A percentile compares a stretch with the other conserved stretches of the same genome.
Conservation (phyloP, 345 rosid species). For the Psidium guajava region DNA sequence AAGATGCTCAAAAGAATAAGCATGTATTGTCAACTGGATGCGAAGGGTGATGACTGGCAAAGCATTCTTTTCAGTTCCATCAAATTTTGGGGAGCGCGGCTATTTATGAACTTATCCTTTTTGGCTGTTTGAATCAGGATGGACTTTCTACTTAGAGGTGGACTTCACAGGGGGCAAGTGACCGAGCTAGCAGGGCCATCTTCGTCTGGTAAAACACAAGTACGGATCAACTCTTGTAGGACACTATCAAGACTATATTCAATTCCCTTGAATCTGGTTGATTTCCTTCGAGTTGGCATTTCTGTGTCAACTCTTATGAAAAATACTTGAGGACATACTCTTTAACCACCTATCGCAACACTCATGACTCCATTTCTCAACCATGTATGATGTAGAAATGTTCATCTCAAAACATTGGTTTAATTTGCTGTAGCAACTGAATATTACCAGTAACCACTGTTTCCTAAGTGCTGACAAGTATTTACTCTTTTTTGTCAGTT, state of each 20-base stretch:
- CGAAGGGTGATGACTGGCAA: slow-evolving; percentile 23
- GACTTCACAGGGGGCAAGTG: slow-evolving; percentile 51
- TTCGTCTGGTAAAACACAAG: slow-evolving; percentile 87
- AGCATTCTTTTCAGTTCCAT: not conserved
- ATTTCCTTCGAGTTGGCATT: not conserved
- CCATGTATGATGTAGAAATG: not conserved
- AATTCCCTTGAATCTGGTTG: not conserved
- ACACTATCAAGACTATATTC: not conserved
- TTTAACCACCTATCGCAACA: not conserved
- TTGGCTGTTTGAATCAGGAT: slow-evolving; percentile 24
- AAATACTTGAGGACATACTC: not conserved
- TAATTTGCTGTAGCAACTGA: not conserved
- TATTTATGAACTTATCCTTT: not conserved
- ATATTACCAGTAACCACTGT: not conserved
- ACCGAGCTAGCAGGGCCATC: slow-evolving; percentile 87
- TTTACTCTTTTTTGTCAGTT: slow-evolving; percentile 20
- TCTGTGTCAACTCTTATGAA: not conserved
- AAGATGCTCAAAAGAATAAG: slow-evolving; percentile 35
- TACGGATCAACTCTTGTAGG: slow-evolving; percentile 11
- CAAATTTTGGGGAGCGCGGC: not conserved
- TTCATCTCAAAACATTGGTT: not conserved
- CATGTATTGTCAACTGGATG: slow-evolving; percentile 49
- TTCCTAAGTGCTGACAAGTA: not conserved
- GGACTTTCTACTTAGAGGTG: slow-evolving; percentile 63
- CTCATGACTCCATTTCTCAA: not conserved